Percentiles rank a stretch among this genome's conserved stretches.
Evolutionary conservation across 306 rosid species (phyloP).

Genomic region (Dalbergia cochinchinensis): DNA sequence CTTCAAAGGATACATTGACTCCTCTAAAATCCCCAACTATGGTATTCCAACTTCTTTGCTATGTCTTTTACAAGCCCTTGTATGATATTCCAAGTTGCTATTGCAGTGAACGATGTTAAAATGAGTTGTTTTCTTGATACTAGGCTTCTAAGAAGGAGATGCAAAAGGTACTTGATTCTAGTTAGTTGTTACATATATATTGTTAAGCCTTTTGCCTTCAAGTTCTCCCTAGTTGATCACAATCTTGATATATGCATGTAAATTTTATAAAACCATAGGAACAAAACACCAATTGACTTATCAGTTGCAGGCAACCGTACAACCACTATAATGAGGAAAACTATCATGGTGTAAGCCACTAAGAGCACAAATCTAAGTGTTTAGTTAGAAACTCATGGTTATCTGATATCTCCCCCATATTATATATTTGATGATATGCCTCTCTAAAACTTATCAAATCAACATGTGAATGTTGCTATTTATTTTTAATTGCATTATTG

Average conservation of each 20-base stretch:
- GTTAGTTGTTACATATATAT: background rate
- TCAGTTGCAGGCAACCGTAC: conserved; percentile 50
- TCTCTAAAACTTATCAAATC: conserved; percentile 38
- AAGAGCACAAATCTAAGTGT: conserved; percentile 1
- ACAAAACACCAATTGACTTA: conserved; percentile 61
- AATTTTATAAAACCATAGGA: conserved; percentile 49
- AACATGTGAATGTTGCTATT: background rate
- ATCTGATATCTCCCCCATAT: conserved; percentile 30
- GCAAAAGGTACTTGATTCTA: conserved; percentile 59
- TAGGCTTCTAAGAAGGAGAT: conserved; percentile 63
- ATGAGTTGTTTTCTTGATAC: conserved; percentile 38
- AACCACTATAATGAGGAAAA: too few relatives aligned
- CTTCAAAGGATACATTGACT: too few relatives aligned
- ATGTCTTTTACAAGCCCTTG: conserved; percentile 1
- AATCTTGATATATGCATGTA: conserved; percentile 22
- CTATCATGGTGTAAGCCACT: background rate
- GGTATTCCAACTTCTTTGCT: conserved; percentile 53
- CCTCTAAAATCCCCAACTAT: conserved; percentile 6
- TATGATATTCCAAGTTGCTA: conserved; percentile 22
- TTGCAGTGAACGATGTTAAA: conserved; percentile 26
- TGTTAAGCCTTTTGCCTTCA: background rate
- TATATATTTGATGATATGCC: conserved; percentile 71
- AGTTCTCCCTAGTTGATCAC: background rate
- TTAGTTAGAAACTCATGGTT: background rate
- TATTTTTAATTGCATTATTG: conserved; percentile 10